Evolutionary conservation across 345 rosid species (phyloP).

Genomic region (Sonneratia alba): DNA sequence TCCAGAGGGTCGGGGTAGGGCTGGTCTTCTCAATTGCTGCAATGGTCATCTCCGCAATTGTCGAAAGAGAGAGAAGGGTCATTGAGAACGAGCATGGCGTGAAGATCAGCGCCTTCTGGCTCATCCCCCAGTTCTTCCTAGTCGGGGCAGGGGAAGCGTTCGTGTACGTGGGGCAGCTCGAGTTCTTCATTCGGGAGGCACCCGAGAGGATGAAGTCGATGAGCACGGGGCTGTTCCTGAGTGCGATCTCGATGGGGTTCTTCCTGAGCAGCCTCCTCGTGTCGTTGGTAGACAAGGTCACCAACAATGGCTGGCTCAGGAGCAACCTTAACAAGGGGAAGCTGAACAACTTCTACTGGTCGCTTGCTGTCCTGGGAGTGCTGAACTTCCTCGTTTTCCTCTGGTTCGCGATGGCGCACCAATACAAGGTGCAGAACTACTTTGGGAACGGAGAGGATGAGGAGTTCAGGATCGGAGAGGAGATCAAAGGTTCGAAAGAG

Average conservation of each 20-base stretch:
- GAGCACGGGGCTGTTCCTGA: slow-evolving; percentile 88
- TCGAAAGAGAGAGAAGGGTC: slow-evolving; percentile 53
- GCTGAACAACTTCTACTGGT: slow-evolving; percentile 66
- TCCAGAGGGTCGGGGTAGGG: slow-evolving; percentile 77
- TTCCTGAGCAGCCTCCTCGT: slow-evolving; percentile 74
- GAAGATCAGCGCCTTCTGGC: slow-evolving; percentile 62
- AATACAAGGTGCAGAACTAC: slow-evolving; percentile 41
- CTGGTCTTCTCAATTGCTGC: slow-evolving; percentile 53
- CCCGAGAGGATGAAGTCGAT: slow-evolving; percentile 89
- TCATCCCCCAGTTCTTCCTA: slow-evolving; percentile 66
- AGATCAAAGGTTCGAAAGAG: slow-evolving; percentile 3
- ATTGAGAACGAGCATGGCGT: slow-evolving; percentile 15
- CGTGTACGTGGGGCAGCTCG: slow-evolving; percentile 84
- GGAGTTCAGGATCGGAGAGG: slow-evolving; percentile 1
- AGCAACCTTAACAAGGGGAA: slow-evolving; percentile 52
- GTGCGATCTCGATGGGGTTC: slow-evolving; percentile 84
- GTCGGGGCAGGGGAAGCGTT: slow-evolving; percentile 96
- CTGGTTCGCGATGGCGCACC: slow-evolving; percentile 46
- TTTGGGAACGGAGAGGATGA: background rate
- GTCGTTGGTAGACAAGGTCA: slow-evolving; percentile 47
- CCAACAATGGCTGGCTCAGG: slow-evolving; percentile 56
- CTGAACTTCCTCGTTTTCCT: slow-evolving; percentile 58
- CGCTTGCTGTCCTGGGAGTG: slow-evolving; percentile 56
- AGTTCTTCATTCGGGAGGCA: slow-evolving; percentile 85
- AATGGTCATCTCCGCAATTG: slow-evolving; percentile 54